Conservation (phyloP, 2,329 filamentous ascomycete genomes). For the Colletotrichum euphorbiae region DNA sequence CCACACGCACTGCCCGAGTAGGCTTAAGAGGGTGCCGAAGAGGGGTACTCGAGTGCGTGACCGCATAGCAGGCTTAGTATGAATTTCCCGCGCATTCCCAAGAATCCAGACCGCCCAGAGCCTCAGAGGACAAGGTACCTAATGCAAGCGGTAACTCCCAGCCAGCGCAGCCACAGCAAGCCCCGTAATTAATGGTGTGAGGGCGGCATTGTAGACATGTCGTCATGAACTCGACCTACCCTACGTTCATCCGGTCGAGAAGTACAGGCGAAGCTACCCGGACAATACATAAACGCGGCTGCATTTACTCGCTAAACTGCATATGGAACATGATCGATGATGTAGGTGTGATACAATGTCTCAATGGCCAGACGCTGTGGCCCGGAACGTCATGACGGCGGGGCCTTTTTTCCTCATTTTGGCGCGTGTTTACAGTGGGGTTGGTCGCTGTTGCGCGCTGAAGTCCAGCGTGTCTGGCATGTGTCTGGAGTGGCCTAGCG, state of each 20-base stretch:
- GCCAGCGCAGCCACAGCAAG: background rate
- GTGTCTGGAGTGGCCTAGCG: background rate
- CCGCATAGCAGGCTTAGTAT: no score
- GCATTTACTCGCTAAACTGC: background rate
- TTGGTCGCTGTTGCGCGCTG: background rate
- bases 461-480: constrained; percentile 7
- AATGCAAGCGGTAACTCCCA: constrained; percentile 5
- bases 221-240: constrained; percentile 17
- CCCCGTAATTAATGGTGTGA: background rate
- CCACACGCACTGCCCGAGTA: no score
- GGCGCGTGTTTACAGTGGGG: constrained; percentile 8
- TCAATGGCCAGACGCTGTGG: constrained; percentile 19
- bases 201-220: constrained; percentile 21
- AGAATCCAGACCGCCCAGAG: background rate
- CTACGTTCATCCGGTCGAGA: background rate
- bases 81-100: background rate
- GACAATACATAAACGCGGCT: constrained; percentile 12
- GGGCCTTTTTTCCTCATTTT: background rate
- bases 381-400: constrained; percentile 36
- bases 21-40: no score
- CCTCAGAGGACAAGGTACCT: constrained; percentile 18
- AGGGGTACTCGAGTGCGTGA: no score
- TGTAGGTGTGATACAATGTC: constrained; percentile 40
- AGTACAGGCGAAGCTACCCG: background rate
- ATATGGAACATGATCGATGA: constrained; percentile 29